Evolutionary conservation across 164 flowering plant species (phyloP).

Genomic region (Dillenia suffruticosa): DNA sequence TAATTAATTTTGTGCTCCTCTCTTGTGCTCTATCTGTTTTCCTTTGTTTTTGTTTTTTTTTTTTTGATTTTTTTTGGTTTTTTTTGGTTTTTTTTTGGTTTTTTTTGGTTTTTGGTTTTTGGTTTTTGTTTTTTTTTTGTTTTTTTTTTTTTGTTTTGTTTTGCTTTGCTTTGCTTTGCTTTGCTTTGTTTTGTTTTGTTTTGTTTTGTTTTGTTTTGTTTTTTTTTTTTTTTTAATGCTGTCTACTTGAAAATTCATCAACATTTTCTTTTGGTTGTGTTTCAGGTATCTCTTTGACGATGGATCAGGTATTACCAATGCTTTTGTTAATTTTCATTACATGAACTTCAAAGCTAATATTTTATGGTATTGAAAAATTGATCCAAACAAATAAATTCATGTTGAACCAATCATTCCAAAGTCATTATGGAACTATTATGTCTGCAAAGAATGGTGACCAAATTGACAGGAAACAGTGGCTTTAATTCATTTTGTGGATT

Average conservation of each 20-base stretch:
- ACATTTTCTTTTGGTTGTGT: neutral
- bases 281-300: constrained; percentile 44
- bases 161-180: too few species aligned
- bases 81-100: neutral
- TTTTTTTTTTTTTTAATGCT: neutral
- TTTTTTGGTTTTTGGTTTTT: neutral
- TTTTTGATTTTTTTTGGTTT: neutral
- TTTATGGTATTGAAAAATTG: too few species aligned
- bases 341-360: too few species aligned
- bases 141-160: neutral
- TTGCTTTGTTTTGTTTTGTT: too few species aligned
- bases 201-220: neutral
- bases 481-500: neutral
- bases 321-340: too few species aligned
- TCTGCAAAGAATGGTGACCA: too few species aligned
- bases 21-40: too few species aligned
- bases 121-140: neutral
- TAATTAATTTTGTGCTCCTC: too few species aligned
- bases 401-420: too few species aligned
- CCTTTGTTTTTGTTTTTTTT: neutral
- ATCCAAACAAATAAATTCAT: too few species aligned
- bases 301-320: constrained; percentile 50
- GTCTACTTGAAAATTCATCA: constrained; percentile 11
- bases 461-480: neutral
- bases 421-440: too few species aligned